Percentiles rank a stretch among this genome's conserved stretches.
These are phyloP conservation scores for Penicillium concentricum DNA, from an alignment of 2,329 filamentous ascomycete species.

Conservation along the genomic window DNA sequence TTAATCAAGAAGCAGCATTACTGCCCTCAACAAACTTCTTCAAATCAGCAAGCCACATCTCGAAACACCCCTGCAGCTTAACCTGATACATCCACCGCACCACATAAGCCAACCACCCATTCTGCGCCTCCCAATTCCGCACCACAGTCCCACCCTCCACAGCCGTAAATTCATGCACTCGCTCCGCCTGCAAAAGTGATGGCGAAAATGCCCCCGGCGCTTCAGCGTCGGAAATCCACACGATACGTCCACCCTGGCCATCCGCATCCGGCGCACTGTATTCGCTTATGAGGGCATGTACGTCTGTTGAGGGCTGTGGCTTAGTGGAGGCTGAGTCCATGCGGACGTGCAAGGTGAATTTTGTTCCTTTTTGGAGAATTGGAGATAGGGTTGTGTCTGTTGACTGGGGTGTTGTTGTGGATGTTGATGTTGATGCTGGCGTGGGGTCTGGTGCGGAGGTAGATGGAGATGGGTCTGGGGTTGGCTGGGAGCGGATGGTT, in stretches of 20 bases:
- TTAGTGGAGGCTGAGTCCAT: slow-evolving; percentile 35
- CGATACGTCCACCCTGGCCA: slow-evolving; percentile 24
- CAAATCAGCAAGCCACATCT: slow-evolving; percentile 43
- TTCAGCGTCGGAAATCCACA: slow-evolving; percentile 29
- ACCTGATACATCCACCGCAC: slow-evolving; percentile 45
- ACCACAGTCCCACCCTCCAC: slow-evolving; percentile 34
- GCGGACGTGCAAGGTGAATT: slow-evolving; percentile 45
- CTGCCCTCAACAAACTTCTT: slow-evolving; percentile 41
- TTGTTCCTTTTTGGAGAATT: slow-evolving; percentile 40
- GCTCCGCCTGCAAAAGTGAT: slow-evolving; percentile 44
- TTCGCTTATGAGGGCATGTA: slow-evolving; percentile 34
- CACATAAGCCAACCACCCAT: slow-evolving; percentile 42
- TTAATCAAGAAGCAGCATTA: neutral
- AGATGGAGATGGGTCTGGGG: slow-evolving; percentile 1
- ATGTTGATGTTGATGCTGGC: slow-evolving; percentile 11
- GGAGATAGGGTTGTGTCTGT: slow-evolving; percentile 17
- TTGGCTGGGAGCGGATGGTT: slow-evolving; percentile 45
- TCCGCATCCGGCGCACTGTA: slow-evolving; percentile 28
- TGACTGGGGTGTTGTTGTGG: slow-evolving; percentile 5
- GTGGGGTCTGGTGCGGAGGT: neutral
- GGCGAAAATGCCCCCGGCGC: slow-evolving; percentile 31
- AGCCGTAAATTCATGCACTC: slow-evolving; percentile 50
- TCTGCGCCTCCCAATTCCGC: slow-evolving; percentile 48
- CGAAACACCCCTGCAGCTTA: slow-evolving; percentile 39
- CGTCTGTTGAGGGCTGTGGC: slow-evolving; percentile 26